Base-by-base conservation (phyloP, 2,329 filamentous ascomycete genomes). In the Thermothelomyces thermophilus region DNA sequence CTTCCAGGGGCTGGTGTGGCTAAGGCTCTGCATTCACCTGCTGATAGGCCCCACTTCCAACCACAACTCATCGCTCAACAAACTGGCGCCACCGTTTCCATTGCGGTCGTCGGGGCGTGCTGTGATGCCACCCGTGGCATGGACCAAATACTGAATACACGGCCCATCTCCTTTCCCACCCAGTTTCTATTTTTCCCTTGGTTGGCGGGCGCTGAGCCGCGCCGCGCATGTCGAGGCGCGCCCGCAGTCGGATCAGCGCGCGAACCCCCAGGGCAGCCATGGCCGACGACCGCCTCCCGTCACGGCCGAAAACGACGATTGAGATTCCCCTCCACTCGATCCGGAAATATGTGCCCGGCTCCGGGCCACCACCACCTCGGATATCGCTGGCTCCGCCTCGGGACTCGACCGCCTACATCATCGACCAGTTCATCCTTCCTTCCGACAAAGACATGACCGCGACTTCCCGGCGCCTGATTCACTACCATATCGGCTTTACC, bases 331-430 rank as follows among this genome's bases (percentile, higher is more conserved):
- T 62, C 1, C 45, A 37, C 14, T 54, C 55, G 0, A 24, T 54
- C n/a, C 36, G 42, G 7, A 46, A 31, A 46, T 61, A 62, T 40
- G 55, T 54, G 6, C 55, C 47, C 3, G 73, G 73, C 31, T 70
- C 70, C 7, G 73, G 74, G 0, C 77, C 77, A 0, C 66, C 71
- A 0, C 63, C 75, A 2, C 70, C 70, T 3, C 72, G 70, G 9
- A 65, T 80, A 14, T 61, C 68, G n/a, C 63, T 82, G 6, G 62
- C 73, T 2, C 77, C 73, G 3, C 61, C 67, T 1, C 63, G 70
- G 59, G 74, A 82, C 56, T 71, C 73, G 37, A 73, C 73, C 8
- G 79, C 75, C n/a, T 79, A 74, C 58, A 83, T 84, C 36, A 61
- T 76, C 53, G 73, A 76, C 41, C 73, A 76, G 56, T 68, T 76